Percentiles rank a stretch among this genome's conserved stretches.
Evolutionary conservation across 164 flowering plant species (phyloP).

Genomic region (Magnolia kwangsiensis): DNA sequence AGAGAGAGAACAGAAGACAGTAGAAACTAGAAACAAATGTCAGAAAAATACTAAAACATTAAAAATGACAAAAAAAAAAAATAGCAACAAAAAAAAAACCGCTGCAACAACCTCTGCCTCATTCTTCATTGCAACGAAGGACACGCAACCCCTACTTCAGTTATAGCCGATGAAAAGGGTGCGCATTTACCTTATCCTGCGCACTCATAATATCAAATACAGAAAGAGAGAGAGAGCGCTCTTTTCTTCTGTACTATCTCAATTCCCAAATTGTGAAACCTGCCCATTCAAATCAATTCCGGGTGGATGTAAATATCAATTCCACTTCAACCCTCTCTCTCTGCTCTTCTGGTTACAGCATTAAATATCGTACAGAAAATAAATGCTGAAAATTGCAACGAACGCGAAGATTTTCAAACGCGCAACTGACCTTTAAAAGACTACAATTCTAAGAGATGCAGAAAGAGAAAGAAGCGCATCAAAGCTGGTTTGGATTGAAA

Average conservation of each 20-base stretch:
- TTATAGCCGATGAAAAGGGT: background rate
- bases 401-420: background rate
- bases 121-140: background rate
- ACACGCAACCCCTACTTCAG: background rate
- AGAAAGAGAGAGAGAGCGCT: background rate
- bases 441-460: background rate
- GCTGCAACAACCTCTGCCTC: background rate
- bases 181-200: too few relatives aligned
- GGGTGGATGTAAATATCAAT: background rate
- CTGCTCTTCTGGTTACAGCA: background rate
- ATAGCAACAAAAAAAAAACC: too few relatives aligned
- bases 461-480: background rate
- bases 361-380: background rate
- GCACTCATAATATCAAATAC: background rate
- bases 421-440: background rate
- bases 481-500: background rate
- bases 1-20: background rate
- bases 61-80: too few relatives aligned
- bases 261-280: background rate
- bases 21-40: background rate
- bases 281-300: background rate
- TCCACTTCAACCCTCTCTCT: background rate
- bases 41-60: background rate
- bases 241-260: background rate
- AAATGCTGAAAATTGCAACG: background rate